Base-by-base conservation (phyloP, 2,329 filamentous ascomycete genomes). In the Penicillium aurantiogriseum region DNA sequence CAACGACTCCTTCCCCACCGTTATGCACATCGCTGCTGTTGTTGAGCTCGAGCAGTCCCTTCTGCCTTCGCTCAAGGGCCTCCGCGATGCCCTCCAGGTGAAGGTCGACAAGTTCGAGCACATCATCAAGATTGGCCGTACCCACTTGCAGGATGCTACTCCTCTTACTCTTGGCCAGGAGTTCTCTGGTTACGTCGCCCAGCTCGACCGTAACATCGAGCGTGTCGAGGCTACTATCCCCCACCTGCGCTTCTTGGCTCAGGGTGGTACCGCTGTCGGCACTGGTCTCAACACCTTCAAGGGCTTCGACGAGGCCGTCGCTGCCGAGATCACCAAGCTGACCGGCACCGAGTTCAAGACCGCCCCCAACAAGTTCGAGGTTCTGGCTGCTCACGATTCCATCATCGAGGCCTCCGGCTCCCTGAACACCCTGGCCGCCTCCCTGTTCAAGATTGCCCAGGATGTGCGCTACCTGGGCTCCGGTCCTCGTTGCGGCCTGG, bases 71-170 rank as follows among this genome's bases (percentile, higher is more conserved):
- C 83, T 97, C 62, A 87, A 83, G 77, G 91, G 86, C 77, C 85
- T 99, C 56, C 89, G 92, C 63, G 83, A 88, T 62, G 91, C 91
- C 49, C 83, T 99, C 60, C 88, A 96, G 81, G 84, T 85, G 76
- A 97, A 97, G 85, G 87, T 90, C 42, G 87, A 95, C 70, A 85
- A 90, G 50, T 99, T 97, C 71, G 87, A 94, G 69, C 87, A 91
- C 70, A 93, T 99, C 72, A 97, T 99, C 84, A 99, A 99, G 87
- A 99, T 99, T 72, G 94, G 94, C 67, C 88, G 94, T 69, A 99
- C 94, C 55, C 94, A 99, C 79, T 83, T 99, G 74, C 94, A 97
- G 80, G 94, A 99, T 73, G 94, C 94, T 61, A 99, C 94, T 3
- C 94, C 94, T 43, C 81, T 99, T 70, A 97, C 93, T 15, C 87